These are phyloP conservation scores for Aspergillus heteromorphus DNA, from an alignment of 495 filamentous ascomycete species.

Conservation along the genomic window DNA sequence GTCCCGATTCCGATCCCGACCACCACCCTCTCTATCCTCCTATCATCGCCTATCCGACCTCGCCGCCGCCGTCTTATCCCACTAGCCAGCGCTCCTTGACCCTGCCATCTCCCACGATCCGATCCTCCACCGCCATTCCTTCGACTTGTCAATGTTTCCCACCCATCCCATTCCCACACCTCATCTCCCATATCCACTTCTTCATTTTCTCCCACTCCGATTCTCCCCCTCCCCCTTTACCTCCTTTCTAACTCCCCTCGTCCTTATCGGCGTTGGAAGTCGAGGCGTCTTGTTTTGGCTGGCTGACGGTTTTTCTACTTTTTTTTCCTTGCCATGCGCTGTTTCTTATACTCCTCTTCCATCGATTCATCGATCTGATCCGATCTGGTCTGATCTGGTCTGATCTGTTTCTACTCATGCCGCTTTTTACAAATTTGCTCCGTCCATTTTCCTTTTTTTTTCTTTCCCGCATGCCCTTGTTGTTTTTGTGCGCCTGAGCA, in stretches of 20 bases:
- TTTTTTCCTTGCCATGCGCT: constrained; percentile 18
- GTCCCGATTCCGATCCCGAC: no score
- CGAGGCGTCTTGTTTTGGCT: constrained; percentile 43
- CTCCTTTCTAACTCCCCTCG: constrained; percentile 33
- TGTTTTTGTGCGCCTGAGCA: constrained; percentile 1
- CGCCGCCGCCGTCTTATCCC: constrained; percentile 6
- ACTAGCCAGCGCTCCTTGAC: constrained; percentile 7
- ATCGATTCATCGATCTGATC: constrained; percentile 24
- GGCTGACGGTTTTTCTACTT: constrained; percentile 29
- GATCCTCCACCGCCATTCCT: constrained; percentile 22
- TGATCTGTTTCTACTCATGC: no score
- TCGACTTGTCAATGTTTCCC: no score
- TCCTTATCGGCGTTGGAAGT: constrained; percentile 45
- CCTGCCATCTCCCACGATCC: constrained; percentile 14
- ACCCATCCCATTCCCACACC: no score
- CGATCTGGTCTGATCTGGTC: no score
- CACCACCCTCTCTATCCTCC: constrained; percentile 15
- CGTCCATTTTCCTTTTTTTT: constrained; percentile 24
- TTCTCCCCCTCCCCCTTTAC: constrained; percentile 24
- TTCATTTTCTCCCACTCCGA: constrained; percentile 7
- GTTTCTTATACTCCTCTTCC: constrained; percentile 19
- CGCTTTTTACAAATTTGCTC: constrained; percentile 13
- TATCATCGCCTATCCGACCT: constrained; percentile 11
- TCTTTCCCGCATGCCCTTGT: no score
- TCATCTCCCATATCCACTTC: no score